phyloP scores from a whole-genome alignment of 306 rosid species.

The Coriaria nepalensis region DNA sequence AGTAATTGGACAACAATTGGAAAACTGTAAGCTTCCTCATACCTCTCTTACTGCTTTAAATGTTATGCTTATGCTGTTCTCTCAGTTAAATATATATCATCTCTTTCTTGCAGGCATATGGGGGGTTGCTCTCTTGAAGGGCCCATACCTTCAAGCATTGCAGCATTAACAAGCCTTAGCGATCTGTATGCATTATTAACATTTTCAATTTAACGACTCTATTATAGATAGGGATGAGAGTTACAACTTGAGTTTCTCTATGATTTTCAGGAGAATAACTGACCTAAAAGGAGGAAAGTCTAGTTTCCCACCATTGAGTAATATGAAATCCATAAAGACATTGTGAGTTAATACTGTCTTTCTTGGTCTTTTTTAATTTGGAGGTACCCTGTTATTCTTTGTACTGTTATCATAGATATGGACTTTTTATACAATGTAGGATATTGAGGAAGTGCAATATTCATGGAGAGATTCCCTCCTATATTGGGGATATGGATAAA shows the following conservation, averaged over 20 bases:
- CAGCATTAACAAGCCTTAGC: slow-evolving; percentile 41
- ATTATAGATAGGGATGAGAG: slow-evolving; percentile 16
- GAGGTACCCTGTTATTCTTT: too few relatives aligned
- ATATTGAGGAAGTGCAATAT: slow-evolving; percentile 55
- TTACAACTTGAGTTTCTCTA: slow-evolving; percentile 16
- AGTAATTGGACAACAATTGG: slow-evolving; percentile 44
- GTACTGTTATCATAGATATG: not conserved
- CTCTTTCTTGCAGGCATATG: slow-evolving; percentile 46
- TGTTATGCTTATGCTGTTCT: slow-evolving; percentile 1
- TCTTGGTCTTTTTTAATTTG: slow-evolving; percentile 2
- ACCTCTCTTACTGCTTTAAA: slow-evolving; percentile 13
- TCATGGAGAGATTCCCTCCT: slow-evolving; percentile 46
- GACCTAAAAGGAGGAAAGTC: slow-evolving; percentile 48
- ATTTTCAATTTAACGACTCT: slow-evolving; percentile 7
- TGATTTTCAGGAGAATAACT: slow-evolving; percentile 67
- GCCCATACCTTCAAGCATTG: slow-evolving; percentile 72
- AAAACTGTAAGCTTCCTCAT: slow-evolving; percentile 55
- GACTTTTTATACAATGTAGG: slow-evolving; percentile 32
- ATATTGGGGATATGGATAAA: slow-evolving; percentile 39
- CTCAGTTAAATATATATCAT: not conserved
- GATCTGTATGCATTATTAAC: slow-evolving; percentile 54
- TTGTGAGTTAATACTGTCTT: slow-evolving; percentile 48
- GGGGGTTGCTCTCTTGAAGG: slow-evolving; percentile 75
- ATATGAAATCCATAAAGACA: slow-evolving; percentile 48
- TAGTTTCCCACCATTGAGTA: slow-evolving; percentile 49